Base-by-base conservation (phyloP, 2,329 filamentous ascomycete genomes). In the Cylindrodendrum hubeiense region DNA sequence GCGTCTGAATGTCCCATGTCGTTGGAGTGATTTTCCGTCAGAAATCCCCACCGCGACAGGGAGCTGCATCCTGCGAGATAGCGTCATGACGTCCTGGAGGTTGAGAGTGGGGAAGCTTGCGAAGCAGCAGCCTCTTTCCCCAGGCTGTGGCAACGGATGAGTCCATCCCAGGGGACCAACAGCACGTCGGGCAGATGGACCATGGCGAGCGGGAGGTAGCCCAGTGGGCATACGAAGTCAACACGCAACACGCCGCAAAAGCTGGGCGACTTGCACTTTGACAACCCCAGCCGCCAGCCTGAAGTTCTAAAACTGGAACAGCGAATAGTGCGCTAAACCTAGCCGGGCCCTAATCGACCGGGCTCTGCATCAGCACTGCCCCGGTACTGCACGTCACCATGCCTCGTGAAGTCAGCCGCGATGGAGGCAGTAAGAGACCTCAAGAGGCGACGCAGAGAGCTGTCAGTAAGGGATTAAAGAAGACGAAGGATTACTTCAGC, bases 341-440 rank as follows among this genome's bases (percentile, higher is more conserved):
- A 22, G 37, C 47, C 47, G 54, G 60, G 60, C 12, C 15, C 44
- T 15, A 39, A 56, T 63, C 54, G 60, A 37, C 55, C 46, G 15
- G 55, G 55, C 53, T 61, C 55, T 60, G 68, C 65, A 64, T 64
- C 65, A 73, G 72, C 72, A 74, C 70, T 67, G 72, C 72, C 72
- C 70, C 70, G 41, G 69, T 26, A 68, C 63, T 71, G 67, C 72
- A 74, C 72, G 72, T 74, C 72, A 74, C 72, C 63, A 54, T 52
- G 46, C 64, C 59, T 73, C 67, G 68, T 66, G 39, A 59, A 71
- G 62, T 71, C 70, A 68, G 68, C 66, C 64, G 43, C 41, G 46
- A 46, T 33, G 50, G 59, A 66, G 55, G 34, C 49, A 47, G 37
- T 21, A 53, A 28, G 21, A 26, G 13, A 21, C 22, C 19, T 28